phyloP scores from a whole-genome alignment of 768 basidiomycete genomes.

The Mycena rebaudengoi region DNA sequence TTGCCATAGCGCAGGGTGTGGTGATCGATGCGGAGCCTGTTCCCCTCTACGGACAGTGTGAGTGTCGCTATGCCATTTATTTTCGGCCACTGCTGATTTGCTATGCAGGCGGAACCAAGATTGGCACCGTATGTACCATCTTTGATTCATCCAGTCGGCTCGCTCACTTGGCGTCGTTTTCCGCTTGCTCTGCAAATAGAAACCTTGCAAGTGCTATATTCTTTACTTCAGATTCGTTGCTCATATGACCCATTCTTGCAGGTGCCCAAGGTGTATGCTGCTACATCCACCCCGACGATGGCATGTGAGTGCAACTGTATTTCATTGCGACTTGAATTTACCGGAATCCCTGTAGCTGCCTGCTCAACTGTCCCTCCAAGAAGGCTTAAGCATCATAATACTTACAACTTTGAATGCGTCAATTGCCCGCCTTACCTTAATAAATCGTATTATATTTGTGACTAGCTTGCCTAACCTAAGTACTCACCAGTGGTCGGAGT shows the following conservation, averaged over 20 bases:
- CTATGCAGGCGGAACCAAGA: slow-evolving; percentile 6
- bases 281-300: slow-evolving; percentile 15
- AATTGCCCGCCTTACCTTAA: too few relatives aligned
- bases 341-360: background rate
- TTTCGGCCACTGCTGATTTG: background rate
- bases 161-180: background rate
- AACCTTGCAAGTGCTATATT: slow-evolving; percentile 1
- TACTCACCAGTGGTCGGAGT: too few relatives aligned
- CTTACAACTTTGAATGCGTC: too few relatives aligned
- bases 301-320: background rate
- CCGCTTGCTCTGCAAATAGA: background rate
- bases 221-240: background rate
- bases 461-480: too few relatives aligned
- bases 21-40: background rate
- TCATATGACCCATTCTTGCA: background rate
- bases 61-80: background rate
- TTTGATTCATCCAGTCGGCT: background rate
- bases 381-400: too few relatives aligned
- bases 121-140: slow-evolving; percentile 13
- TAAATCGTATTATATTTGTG: too few relatives aligned
- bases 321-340: background rate
- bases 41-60: slow-evolving; percentile 12
- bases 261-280: slow-evolving; percentile 3
- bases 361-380: background rate
- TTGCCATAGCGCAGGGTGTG: slow-evolving; percentile 6